phyloP scores from a whole-genome alignment of 1,139 yeast species.

The Blastobotrys arbuscula region DNA sequence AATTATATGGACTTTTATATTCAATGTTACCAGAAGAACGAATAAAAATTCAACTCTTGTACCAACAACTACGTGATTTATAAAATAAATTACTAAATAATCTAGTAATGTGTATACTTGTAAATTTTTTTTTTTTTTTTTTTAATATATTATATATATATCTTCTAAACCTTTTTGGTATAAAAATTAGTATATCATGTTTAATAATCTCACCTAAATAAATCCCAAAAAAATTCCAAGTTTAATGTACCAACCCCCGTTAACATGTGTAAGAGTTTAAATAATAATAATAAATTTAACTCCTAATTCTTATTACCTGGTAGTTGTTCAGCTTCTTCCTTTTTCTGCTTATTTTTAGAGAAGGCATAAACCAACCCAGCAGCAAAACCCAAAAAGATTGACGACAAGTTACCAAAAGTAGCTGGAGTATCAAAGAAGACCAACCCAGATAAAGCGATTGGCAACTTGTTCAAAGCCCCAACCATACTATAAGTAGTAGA shows the following conservation, averaged over 20 bases:
- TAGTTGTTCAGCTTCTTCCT: conserved; percentile 33
- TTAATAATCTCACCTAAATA: too few relatives aligned
- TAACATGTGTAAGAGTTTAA: too few relatives aligned
- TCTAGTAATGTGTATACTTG: background rate
- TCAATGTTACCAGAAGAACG: conserved; percentile 45
- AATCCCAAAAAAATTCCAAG: too few relatives aligned
- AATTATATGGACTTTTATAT: conserved; percentile 44
- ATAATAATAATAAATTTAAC: too few relatives aligned
- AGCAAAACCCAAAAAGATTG: conserved; percentile 85
- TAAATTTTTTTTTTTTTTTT: conserved; percentile 1
- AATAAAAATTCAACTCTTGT: conserved; percentile 19
- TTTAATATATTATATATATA: background rate
- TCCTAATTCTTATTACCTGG: background rate
- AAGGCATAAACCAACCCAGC: conserved; percentile 95
- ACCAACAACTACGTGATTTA: conserved; percentile 17
- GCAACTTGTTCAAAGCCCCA: conserved; percentile 96
- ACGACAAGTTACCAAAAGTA: conserved; percentile 84
- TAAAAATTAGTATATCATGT: too few relatives aligned
- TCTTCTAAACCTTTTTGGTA: too few relatives aligned
- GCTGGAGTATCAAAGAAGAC: conserved; percentile 91
- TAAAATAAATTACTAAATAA: background rate
- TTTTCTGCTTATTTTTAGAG: conserved; percentile 75
- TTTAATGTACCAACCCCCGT: too few relatives aligned
- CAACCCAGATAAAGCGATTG: conserved; percentile 92
- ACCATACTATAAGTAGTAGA: conserved; percentile 99